Evolutionary conservation across 73 alveolate genomes (phyloP).

Genomic region (Tetrahymena elliotti): DNA sequence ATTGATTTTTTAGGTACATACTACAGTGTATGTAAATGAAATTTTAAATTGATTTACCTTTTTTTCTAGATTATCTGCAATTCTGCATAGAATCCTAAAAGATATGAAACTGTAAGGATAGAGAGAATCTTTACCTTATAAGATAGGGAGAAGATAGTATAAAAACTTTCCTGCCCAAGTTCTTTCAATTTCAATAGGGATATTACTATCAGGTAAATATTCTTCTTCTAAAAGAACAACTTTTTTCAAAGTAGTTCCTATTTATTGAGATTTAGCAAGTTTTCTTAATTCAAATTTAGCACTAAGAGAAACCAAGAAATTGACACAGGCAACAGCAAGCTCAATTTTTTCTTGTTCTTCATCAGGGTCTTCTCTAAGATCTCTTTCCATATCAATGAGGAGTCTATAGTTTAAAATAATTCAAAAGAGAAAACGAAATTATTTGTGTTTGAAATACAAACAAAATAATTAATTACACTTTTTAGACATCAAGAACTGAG

Average conservation of each 20-base stretch:
- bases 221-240: conserved; percentile 56
- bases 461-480: background rate
- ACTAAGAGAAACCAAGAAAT: conserved; percentile 63
- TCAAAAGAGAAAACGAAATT: no score
- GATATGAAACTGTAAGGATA: conserved; percentile 59
- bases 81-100: conserved; percentile 62
- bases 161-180: conserved; percentile 56
- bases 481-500: conserved; percentile 51
- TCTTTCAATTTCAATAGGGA: conserved; percentile 68
- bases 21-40: no score
- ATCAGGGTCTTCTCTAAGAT: conserved; percentile 62
- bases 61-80: conserved; percentile 63
- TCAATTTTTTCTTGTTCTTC: conserved; percentile 59
- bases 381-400: conserved; percentile 54
- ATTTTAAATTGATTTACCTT: no score
- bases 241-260: conserved; percentile 37
- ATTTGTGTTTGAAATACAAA: background rate
- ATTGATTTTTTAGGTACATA: no score
- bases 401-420: conserved; percentile 51
- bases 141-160: conserved; percentile 34
- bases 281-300: conserved; percentile 35
- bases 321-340: conserved; percentile 52
- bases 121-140: conserved; percentile 51
- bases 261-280: conserved; percentile 38
- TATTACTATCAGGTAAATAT: conserved; percentile 24